phyloP scores from a whole-genome alignment of 208 protist species.

The Balamuthia mandrillaris region DNA sequence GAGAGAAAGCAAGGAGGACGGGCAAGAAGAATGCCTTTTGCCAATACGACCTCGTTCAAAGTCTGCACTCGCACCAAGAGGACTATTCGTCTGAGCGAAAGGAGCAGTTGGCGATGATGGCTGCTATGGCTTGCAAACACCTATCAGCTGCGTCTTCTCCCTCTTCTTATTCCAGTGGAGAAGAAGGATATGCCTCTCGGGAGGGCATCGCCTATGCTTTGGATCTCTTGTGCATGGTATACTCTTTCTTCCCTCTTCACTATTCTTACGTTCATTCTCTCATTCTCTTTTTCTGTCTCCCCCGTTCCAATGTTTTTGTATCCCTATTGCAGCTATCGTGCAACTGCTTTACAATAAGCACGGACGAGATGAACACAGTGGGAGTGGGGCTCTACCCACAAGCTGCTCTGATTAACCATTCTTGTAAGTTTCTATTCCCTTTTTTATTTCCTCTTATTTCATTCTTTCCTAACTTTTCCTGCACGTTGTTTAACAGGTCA shows the following conservation, averaged over 20 bases:
- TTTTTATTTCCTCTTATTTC: too few relatives aligned
- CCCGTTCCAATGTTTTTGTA: not conserved
- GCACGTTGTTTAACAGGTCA: too few relatives aligned
- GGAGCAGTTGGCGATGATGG: constrained; percentile 13
- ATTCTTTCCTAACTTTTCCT: too few relatives aligned
- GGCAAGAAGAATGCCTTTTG: too few relatives aligned
- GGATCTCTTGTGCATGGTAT: constrained; percentile 10
- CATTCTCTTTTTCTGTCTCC: not conserved
- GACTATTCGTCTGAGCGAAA: not conserved
- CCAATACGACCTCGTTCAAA: not conserved
- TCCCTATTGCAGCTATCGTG: not conserved
- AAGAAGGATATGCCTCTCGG: too few relatives aligned
- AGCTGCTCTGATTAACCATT: constrained; percentile 46
- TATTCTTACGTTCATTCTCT: not conserved
- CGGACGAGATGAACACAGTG: constrained; percentile 17
- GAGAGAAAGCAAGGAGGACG: not conserved
- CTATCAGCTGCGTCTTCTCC: not conserved
- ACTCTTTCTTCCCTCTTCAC: not conserved
- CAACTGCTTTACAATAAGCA: constrained; percentile 32
- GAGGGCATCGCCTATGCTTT: too few relatives aligned
- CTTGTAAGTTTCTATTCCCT: too few relatives aligned
- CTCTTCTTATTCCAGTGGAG: not conserved
- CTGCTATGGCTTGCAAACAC: not conserved
- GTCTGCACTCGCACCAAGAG: not conserved
- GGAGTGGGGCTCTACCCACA: constrained; percentile 36